phyloP scores from a whole-genome alignment of 2,329 filamentous ascomycete genomes.

The Thielaviopsis populi region DNA sequence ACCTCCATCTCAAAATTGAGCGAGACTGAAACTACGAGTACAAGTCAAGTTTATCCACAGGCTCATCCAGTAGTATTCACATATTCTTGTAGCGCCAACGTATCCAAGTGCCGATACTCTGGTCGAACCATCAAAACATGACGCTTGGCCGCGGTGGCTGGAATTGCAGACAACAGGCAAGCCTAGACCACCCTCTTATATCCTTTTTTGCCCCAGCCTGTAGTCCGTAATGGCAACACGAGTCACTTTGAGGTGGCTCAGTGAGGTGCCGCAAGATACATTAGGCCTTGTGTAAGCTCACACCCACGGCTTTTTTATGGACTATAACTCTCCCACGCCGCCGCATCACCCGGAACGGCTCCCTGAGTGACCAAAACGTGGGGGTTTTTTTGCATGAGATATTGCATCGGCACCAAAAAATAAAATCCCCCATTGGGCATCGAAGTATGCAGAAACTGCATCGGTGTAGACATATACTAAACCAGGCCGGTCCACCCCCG shows the following conservation, averaged over 20 bases:
- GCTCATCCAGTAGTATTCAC: background rate
- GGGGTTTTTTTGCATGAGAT: slow-evolving; percentile 10
- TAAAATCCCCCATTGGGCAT: slow-evolving; percentile 10
- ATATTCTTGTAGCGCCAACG: background rate
- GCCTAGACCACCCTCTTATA: background rate
- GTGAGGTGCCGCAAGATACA: background rate
- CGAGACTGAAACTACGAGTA: background rate
- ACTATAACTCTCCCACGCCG: background rate
- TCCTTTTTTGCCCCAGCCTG: background rate
- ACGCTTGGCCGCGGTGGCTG: background rate
- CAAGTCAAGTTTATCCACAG: background rate
- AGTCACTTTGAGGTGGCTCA: background rate
- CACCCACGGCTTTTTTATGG: background rate
- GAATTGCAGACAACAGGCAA: background rate
- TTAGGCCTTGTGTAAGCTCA: background rate
- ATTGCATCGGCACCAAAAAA: slow-evolving; percentile 13
- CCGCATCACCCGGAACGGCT: background rate
- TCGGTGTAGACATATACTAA: background rate
- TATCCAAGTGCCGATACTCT: background rate
- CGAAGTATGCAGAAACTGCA: background rate
- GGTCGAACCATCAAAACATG: too few species aligned
- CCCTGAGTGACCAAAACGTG: slow-evolving; percentile 5
- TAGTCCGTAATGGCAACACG: background rate
- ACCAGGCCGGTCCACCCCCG: background rate
- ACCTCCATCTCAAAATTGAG: background rate